Evolutionary conservation across 441 rosid genomes (phyloP).

Genomic region (Erodium moschatum): DNA sequence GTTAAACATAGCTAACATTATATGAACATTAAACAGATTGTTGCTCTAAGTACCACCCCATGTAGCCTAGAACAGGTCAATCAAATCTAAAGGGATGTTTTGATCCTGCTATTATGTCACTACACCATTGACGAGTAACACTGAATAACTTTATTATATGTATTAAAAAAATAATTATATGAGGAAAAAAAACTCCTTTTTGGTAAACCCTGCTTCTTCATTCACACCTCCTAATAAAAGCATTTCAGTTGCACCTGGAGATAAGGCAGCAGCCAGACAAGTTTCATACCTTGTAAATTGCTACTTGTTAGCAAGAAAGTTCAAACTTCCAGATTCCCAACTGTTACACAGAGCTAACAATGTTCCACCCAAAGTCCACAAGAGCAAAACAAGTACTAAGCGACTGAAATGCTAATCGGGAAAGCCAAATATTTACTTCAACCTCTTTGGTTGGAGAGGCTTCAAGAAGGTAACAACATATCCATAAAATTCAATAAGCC

Average conservation of each 20-base stretch:
- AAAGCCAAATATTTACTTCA: neutral
- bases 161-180: too few species aligned
- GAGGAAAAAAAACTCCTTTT: neutral
- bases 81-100: neutral
- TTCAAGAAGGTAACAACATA: neutral
- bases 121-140: neutral
- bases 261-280: neutral
- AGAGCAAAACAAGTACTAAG: neutral
- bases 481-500: neutral
- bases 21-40: neutral
- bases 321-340: neutral
- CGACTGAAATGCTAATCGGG: neutral
- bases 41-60: neutral
- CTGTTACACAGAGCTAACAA: neutral
- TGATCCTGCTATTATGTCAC: neutral
- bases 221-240: neutral
- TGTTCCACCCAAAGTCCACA: neutral
- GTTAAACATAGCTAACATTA: neutral
- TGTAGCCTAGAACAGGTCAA: neutral
- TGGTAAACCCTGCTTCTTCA: neutral
- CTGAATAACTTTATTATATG: neutral
- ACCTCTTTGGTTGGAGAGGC: neutral
- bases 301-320: neutral
- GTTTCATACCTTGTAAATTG: neutral
- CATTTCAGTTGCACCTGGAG: neutral